Percentiles rank a stretch among this genome's conserved stretches.
phyloP scores from a whole-genome alignment of 1,284 basidiomycete species.

The Leccinum solheimii region DNA sequence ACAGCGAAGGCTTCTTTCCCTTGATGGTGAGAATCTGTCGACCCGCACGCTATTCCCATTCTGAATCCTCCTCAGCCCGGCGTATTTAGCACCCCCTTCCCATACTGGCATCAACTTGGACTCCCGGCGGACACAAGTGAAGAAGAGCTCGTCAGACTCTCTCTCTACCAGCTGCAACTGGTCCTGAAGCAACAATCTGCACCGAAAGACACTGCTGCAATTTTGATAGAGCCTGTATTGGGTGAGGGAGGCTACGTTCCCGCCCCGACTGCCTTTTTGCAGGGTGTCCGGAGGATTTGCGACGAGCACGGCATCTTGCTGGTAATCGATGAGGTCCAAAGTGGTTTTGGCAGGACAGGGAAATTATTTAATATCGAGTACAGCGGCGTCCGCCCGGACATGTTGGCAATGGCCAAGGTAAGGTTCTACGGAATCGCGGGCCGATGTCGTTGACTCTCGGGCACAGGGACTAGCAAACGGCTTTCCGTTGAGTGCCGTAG shows the following conservation, averaged over 20 bases:
- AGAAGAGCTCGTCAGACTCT: conserved; percentile 65
- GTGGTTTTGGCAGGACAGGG: conserved; percentile 90
- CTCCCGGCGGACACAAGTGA: conserved; percentile 61
- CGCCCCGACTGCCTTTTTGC: conserved; percentile 79
- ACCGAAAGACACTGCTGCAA: conserved; percentile 86
- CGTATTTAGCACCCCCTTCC: conserved; percentile 81
- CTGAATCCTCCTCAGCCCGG: conserved; percentile 59
- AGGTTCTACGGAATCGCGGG: conserved; percentile 2
- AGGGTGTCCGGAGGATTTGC: conserved; percentile 80
- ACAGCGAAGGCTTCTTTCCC: conserved; percentile 76
- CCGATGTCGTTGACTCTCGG: conserved; percentile 5
- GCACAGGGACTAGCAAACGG: conserved; percentile 85
- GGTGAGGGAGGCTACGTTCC: conserved; percentile 96
- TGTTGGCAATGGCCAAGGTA: conserved; percentile 88
- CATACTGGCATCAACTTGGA: conserved; percentile 91
- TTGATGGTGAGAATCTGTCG: conserved; percentile 64
- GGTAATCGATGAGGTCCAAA: conserved; percentile 88
- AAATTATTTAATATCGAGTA: conserved; percentile 81
- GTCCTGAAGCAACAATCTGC: conserved; percentile 83
- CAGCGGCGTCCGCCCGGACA: conserved; percentile 82
- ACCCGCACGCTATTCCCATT: not conserved
- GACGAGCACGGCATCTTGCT: conserved; percentile 84
- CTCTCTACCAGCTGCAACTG: conserved; percentile 83
- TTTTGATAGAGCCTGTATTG: conserved; percentile 90
- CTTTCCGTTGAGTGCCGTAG: conserved; percentile 88